Base-by-base conservation (phyloP, 495 filamentous ascomycete species). In the Neohortaea acidophila region DNA sequence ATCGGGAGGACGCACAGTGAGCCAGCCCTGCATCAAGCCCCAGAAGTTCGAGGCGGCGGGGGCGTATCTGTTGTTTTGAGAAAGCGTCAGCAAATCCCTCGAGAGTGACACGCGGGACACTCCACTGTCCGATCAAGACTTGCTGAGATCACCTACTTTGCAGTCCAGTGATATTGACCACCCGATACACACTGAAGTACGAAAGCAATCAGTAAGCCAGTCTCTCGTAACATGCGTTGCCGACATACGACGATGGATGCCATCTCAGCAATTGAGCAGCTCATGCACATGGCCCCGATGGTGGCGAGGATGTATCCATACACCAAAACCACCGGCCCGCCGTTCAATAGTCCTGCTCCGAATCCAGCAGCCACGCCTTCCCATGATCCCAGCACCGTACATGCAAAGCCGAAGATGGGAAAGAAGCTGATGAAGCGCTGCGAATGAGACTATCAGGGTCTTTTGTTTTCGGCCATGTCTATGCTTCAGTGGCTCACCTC, bases 201-300 rank as follows among this genome's bases (percentile, higher is more conserved):
- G n/a, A n/a, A n/a, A n/a, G n/a, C n/a, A n/a, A n/a, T n/a, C n/a
- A n/a, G n/a, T n/a, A n/a, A n/a, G n/a, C n/a, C n/a, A n/a, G n/a
- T n/a, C n/a, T n/a, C n/a, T n/a, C n/a, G n/a, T n/a, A n/a, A n/a
- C n/a, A n/a, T n/a, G n/a, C n/a, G n/a, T n/a, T n/a, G 11, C 45
- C 46, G 3, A 47, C 45, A 6, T 38, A 32, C n/a, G 46, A 43
- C 25, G 49, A 61, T 59, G 14, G 53, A 57, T 11, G 57, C 55
- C 57, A 61, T 51, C 39, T 61, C 59, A 2, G 43, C 57, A 21
- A 61, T 29, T 7, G 57, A 57, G 2, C 41, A 38, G 13, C 55
- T 50, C n/a, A 56, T 32, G 1, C 49, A 45, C 3, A 43, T 47
- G 9, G 48, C 36, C 3, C 59, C 59, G n/a, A 55, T 24, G 9